Evolutionary conservation across 805 yeast species (phyloP).

Genomic region (Aciculoconidium aculeatum): DNA sequence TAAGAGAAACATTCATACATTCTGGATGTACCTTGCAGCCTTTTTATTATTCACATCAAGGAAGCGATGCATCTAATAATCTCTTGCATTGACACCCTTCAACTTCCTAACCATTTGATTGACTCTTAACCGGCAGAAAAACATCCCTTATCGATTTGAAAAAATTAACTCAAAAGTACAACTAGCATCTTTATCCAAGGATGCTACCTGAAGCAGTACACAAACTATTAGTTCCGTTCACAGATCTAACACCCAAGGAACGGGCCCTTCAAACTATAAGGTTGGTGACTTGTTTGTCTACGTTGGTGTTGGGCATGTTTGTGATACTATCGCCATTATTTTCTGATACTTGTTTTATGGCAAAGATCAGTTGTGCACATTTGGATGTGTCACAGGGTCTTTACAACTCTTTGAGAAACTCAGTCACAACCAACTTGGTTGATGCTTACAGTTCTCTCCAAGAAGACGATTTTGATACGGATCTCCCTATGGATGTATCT

Average conservation of each 20-base stretch:
- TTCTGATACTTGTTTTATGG: slow-evolving; percentile 17
- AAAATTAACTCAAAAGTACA: too few species aligned
- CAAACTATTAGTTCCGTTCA: slow-evolving; percentile 13
- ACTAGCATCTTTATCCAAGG: too few species aligned
- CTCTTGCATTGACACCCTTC: too few species aligned
- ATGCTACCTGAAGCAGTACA: too few species aligned
- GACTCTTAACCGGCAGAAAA: too few species aligned
- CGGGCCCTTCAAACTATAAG: slow-evolving; percentile 21
- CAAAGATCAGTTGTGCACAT: slow-evolving; percentile 45
- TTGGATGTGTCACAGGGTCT: slow-evolving; percentile 50
- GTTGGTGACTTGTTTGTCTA: slow-evolving; percentile 10
- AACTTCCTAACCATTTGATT: too few species aligned
- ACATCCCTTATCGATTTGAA: too few species aligned
- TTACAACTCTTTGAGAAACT: slow-evolving; percentile 36
- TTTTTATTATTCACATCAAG: too few species aligned
- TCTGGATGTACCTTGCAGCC: too few species aligned
- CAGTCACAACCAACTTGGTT: slow-evolving; percentile 19
- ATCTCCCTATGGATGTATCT: slow-evolving; percentile 22
- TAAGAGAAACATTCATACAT: too few species aligned
- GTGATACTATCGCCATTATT: slow-evolving; percentile 21
- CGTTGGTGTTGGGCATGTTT: slow-evolving; percentile 16
- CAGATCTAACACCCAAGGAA: slow-evolving; percentile 21
- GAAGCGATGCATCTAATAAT: too few species aligned
- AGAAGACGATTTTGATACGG: slow-evolving; percentile 5
- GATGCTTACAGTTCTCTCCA: slow-evolving; percentile 12